A percentile compares a stretch with the other conserved stretches of the same genome.
These are phyloP conservation scores for Rhynchosporium graminicola DNA, from an alignment of 2,329 filamentous ascomycete species.

Conservation along the genomic window DNA sequence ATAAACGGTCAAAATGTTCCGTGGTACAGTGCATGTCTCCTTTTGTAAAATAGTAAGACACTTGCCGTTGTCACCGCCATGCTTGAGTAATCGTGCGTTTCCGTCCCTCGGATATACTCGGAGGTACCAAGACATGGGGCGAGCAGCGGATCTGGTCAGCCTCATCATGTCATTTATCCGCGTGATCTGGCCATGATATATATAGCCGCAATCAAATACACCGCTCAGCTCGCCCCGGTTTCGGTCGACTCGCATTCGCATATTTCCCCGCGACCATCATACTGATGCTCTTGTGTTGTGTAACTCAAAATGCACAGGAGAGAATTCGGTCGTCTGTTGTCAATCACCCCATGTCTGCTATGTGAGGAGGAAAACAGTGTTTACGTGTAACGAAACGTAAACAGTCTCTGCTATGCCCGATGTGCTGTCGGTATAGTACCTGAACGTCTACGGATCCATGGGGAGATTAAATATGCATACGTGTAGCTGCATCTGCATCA, in stretches of 20 bases:
- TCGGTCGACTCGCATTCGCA: background rate
- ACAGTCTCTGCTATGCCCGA: background rate
- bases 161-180: background rate
- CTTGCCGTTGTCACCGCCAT: background rate
- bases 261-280: background rate
- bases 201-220: background rate
- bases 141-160: background rate
- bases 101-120: background rate
- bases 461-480: background rate
- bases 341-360: background rate
- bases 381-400: no score
- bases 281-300: background rate
- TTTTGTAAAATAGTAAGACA: no score
- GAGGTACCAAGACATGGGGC: background rate
- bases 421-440: background rate
- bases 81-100: background rate
- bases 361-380: background rate
- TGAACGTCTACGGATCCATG: background rate
- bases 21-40: no score
- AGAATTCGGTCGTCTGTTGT: background rate
- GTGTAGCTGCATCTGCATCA: background rate
- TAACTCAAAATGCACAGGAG: conserved; percentile 1
- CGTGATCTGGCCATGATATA: conserved; percentile 2
- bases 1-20: no score
- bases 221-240: conserved; percentile 1